Base-by-base conservation (phyloP, 768 basidiomycete genomes). In the Podaxis sp. region DNA sequence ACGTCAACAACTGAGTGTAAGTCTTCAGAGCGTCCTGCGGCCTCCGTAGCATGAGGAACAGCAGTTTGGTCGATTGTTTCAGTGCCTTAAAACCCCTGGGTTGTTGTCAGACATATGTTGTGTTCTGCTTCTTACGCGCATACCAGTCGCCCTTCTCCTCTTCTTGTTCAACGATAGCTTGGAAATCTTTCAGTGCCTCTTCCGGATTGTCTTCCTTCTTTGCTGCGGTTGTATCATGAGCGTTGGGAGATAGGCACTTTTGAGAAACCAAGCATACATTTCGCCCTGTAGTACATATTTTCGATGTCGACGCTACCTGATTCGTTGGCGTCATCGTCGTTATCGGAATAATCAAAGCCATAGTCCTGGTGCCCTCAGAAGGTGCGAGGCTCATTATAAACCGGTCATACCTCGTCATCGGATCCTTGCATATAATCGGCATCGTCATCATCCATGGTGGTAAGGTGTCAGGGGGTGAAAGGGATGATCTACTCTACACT, bases 201-300 rank as follows among this genome's bases (percentile, higher is more conserved):
- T 97, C 93, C 38, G 95, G 92, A 65, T 90, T 89, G 70, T 99
- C 97, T 69, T 96, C 95, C 74, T 96, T 97, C 77, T 93, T 89
- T 30, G 89, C 95, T 96, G 67, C 57, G 61, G n/a, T 64, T 11
- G 61, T 7, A 8, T 13, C 26, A 63, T 59, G 63, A 64, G 57
- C 28, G n/a, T 19, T 24, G 24, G 15, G 30, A 48, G 49, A 44
- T 28, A 52, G 46, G 15, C 7, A 36, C 17, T 33, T 22, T 33
- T 33, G 33, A 28, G 22, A 8, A 62, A 13, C 24, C 52, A 39
- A 49, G 75, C 89, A 57, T 67, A 98, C 96, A 88, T 76, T 99
- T 99, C 11, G 97, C 97, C 54, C 89, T 91, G 74, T 99, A 99
- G 77, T 99, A 99, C 85, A 95, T 87, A 72, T 99, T 99, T 79